Evolutionary conservation across 129 eudicot genomes (phyloP).

Genomic region (Arctium minus): DNA sequence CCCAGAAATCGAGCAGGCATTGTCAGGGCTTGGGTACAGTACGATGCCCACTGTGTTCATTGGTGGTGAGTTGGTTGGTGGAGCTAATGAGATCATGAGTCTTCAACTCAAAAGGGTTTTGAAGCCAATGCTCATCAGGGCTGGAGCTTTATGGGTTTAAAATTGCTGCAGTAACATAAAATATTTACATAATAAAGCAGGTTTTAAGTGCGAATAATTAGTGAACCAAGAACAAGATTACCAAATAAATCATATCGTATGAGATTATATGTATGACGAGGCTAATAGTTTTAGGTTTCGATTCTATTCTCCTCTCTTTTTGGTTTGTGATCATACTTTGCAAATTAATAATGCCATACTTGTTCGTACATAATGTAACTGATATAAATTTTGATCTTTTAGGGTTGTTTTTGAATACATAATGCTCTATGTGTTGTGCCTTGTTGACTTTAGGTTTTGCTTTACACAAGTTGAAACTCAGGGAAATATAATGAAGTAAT

Average conservation of each 20-base stretch:
- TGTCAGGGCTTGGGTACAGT: too few relatives aligned
- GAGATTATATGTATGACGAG: not conserved
- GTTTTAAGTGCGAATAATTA: not conserved
- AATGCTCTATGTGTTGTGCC: not conserved
- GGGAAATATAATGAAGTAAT: too few relatives aligned
- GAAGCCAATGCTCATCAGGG: too few relatives aligned
- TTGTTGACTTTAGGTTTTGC: not conserved
- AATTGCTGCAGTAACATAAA: too few relatives aligned
- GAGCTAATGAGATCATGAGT: too few relatives aligned
- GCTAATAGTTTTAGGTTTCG: not conserved
- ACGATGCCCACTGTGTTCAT: too few relatives aligned
- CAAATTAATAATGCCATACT: not conserved
- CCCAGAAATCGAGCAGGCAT: too few relatives aligned
- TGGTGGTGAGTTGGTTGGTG: too few relatives aligned
- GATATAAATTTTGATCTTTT: not conserved
- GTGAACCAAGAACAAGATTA: not conserved
- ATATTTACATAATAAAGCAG: not conserved
- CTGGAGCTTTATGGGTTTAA: too few relatives aligned
- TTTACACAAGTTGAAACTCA: not conserved
- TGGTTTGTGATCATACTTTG: not conserved
- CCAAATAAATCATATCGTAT: not conserved
- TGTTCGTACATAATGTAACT: not conserved
- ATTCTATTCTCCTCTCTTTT: not conserved
- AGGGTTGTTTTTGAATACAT: not conserved
- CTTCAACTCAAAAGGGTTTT: too few relatives aligned